Evolutionary conservation across 805 yeast genomes (phyloP), one percentile per base, ranked within the genome.

Genomic region (Lachancea waltii): DNA sequence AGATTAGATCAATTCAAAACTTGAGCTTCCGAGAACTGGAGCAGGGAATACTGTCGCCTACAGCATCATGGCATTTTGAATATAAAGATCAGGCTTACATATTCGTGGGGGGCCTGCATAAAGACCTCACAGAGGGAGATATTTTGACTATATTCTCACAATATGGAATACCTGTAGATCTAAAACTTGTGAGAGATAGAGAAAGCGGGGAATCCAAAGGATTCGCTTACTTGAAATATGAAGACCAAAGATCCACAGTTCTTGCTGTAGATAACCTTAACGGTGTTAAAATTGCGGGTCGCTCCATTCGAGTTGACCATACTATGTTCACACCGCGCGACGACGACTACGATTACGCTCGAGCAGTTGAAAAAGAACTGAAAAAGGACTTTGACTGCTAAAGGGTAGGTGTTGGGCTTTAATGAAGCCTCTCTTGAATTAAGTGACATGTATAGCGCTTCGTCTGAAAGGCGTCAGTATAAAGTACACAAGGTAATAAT

Each of bases 61-160:
- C 67, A 3, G 85, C 82, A 0, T 86, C 96, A 5, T 90, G 97
- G 97, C 97, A 90, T 56, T 70, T 76, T 43, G 95, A 89, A 47
- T 86, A 79, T 53, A 64, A 64, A 17, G 89, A 86, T 46, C 73
- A 90, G 0, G 78, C 90, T 1, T 86, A 79, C 54, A 67, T 89
- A 1, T 83, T 68, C 51, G 77, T 90, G n/a, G 90, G 95, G 1
- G 76, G 80, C 3, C 57, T 90, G 8, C 79, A 86, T 7, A 61
- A 53, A 11, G 74, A 75, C 22, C 56, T 86, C 19, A 76, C 75
- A 7, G 95, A 86, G 54, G 77, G 78, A 33, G 97, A 90, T 54
- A 58, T 90, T 0, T 51, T 87, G 5, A 71, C 77, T 0, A 74
- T 89, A 22, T 90, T 90, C 56, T 82, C 95, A 2, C 97, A 90